Evolutionary conservation across 495 filamentous ascomycete genomes (phyloP).

Genomic region (Neurospora africana): DNA sequence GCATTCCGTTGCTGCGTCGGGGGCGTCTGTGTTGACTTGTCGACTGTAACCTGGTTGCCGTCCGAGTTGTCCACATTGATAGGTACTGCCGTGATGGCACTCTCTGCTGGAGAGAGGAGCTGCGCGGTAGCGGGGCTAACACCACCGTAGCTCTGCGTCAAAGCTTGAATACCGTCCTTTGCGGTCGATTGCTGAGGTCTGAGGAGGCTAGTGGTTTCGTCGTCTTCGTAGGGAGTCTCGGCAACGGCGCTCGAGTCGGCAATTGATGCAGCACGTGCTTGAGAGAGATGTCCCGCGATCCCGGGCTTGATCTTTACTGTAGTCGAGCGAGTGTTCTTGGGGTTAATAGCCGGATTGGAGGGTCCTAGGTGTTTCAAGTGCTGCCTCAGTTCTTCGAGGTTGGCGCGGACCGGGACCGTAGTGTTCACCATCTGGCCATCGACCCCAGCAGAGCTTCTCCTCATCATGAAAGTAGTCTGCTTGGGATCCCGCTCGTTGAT

Average conservation of each 20-base stretch:
- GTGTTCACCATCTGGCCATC: conserved; percentile 30
- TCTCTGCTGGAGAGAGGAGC: conserved; percentile 13
- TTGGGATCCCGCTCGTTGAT: conserved; percentile 25
- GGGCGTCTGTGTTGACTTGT: neutral
- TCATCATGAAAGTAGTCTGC: conserved; percentile 42
- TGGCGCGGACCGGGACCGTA: conserved; percentile 37
- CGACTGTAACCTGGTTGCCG: neutral
- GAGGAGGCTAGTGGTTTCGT: conserved; percentile 33
- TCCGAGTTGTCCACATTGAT: conserved; percentile 1
- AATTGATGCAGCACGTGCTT: conserved; percentile 17
- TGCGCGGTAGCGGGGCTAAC: conserved; percentile 26
- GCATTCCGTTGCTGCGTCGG: conserved; percentile 8
- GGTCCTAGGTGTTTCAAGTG: conserved; percentile 88
- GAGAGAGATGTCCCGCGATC: conserved; percentile 1
- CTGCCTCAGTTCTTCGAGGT: conserved; percentile 58
- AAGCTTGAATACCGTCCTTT: conserved; percentile 59
- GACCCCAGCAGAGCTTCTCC: conserved; percentile 41
- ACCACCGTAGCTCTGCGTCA: conserved; percentile 58
- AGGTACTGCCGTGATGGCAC: neutral
- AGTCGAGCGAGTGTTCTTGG: conserved; percentile 71
- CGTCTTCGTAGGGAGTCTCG: conserved; percentile 17
- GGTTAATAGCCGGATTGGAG: conserved; percentile 78
- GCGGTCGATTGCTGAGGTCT: conserved; percentile 26
- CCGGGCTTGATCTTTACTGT: conserved; percentile 86
- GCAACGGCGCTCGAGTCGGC: conserved; percentile 6